Percentiles rank a stretch among this genome's conserved stretches.
These are phyloP conservation scores for Aspergillus ostianus DNA, from an alignment of 495 filamentous ascomycete genomes.

Conservation along the genomic window DNA sequence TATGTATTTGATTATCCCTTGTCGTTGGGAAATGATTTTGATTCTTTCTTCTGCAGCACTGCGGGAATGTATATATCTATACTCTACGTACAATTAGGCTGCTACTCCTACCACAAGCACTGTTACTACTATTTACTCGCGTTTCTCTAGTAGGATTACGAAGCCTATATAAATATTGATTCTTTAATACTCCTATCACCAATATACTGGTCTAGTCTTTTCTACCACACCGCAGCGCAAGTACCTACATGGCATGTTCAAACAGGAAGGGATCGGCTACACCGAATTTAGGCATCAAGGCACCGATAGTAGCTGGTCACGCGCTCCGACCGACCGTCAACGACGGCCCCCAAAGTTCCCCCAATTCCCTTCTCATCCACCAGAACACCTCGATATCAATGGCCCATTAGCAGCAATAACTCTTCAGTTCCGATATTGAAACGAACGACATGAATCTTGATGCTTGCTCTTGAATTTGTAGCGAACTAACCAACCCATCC, in stretches of 20 bases:
- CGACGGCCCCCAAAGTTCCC: background rate
- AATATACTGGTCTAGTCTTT: too few species aligned
- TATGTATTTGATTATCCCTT: too few species aligned
- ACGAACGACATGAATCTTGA: background rate
- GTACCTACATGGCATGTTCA: background rate
- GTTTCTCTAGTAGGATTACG: too few species aligned
- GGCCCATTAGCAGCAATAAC: background rate
- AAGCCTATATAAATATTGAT: background rate
- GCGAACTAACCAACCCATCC: conserved; percentile 7
- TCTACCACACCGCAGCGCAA: too few species aligned
- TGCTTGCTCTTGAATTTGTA: conserved; percentile 14
- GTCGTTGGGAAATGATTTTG: too few species aligned
- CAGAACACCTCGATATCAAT: background rate
- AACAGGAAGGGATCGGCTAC: background rate
- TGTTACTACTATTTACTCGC: too few species aligned
- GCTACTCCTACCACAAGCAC: too few species aligned
- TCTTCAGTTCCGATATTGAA: background rate
- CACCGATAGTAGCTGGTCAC: conserved; percentile 4
- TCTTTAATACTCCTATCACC: background rate
- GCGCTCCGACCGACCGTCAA: background rate
- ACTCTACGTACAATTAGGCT: too few species aligned
- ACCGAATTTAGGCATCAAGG: conserved; percentile 3
- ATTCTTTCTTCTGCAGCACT: too few species aligned
- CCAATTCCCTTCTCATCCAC: background rate
- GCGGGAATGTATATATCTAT: too few species aligned